Base-by-base conservation (phyloP, 768 basidiomycete genomes). In the Amanita inopinata region DNA sequence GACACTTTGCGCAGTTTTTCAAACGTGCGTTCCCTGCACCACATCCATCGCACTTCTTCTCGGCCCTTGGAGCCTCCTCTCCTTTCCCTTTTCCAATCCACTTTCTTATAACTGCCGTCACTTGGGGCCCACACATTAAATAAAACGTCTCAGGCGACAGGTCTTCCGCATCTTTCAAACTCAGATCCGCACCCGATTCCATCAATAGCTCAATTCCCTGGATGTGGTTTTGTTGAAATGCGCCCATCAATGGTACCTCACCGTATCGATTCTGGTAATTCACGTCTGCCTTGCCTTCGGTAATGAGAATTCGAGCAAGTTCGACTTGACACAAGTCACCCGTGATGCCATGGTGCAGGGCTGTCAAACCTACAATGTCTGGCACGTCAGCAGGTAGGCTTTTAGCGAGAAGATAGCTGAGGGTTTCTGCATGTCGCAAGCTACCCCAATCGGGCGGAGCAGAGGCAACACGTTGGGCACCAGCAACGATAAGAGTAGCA, bases 181-280 rank as follows among this genome's bases (percentile, higher is more conserved):
- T 62, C 36, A 75, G 20, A 43, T 70, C 63, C 6, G 74, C 75
- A 7, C 64, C 68, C 31, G 61, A 62, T 51, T 73, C 71, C 66
- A 78, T 62, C 40, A 78, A 51, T 11, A 71, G 36, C 22, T 76
- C 65, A 15, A 76, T 57, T 7, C 58, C 56, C 0, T 37, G 25
- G 1, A 61, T 46, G 12, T 63, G 46, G 20, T 60, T 59, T 8
- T 46, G 24, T 39, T 60, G 57, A 12, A 70, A 56, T 1, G 65
- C 57, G 2, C 53, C 53, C 25, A 54, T 53, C 4, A 75, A 33
- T 2, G 74, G 56, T 0, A 71, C 64, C 41, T 64, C 65, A 1
- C 75, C 75, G 42, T 69, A 74, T 10, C 65, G 64, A 38, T 70
- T 71, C 46, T 62, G 72, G 4, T 62, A 59, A 49, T 79, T 67